Base-by-base conservation (phyloP, 1,284 basidiomycete genomes). In the Boletellus deceptivus region DNA sequence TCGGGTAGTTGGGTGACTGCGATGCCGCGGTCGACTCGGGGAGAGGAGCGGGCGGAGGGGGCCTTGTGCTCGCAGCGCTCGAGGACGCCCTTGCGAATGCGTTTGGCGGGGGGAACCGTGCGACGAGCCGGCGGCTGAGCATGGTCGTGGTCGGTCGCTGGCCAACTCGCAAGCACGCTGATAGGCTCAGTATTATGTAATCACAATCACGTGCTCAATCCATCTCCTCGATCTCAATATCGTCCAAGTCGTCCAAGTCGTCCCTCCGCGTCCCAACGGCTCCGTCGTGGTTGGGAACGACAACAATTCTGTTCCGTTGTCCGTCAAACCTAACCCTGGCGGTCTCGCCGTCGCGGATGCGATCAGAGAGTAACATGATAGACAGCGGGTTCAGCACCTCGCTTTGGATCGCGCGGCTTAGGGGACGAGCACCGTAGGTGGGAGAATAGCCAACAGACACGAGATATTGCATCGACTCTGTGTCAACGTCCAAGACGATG, bases 301-400 rank as follows among this genome's bases (percentile, higher is more conserved):
- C 85, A 33, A 80, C 71, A 37, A 99, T 71, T 29, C 86, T 82
- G 70, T 98, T 98, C 57, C 82, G 81, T 29, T 87, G 84, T 16
- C 88, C 83, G 64, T 99, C 93, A 58, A 93, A 94, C 27, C 80
- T 79, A 49, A 98, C 80, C 34, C 73, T 72, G 8, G 91, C 89
- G 1, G 70, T 77, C 70, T 97, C 93, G 34, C 87, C 88, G 54
- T 98, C 93, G 43, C 84, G 79, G 50, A 97, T 75, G 46, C 84
- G 80, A 58, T 91, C 92, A 35, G 91, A 86, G 43, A 99, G 83
- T 44, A 99, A 80, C 74, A 93, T 81, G 54, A 91, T 76, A 17
- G 93, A 93, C 41, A 99, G 75, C 9, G 96, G 96, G 70, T 97
- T 95, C 60, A 99, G 79, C 43, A 99, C 77, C 68, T 98, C 93